phyloP scores from a whole-genome alignment of 2,329 filamentous ascomycete genomes.

The Talaromyces sp. region DNA sequence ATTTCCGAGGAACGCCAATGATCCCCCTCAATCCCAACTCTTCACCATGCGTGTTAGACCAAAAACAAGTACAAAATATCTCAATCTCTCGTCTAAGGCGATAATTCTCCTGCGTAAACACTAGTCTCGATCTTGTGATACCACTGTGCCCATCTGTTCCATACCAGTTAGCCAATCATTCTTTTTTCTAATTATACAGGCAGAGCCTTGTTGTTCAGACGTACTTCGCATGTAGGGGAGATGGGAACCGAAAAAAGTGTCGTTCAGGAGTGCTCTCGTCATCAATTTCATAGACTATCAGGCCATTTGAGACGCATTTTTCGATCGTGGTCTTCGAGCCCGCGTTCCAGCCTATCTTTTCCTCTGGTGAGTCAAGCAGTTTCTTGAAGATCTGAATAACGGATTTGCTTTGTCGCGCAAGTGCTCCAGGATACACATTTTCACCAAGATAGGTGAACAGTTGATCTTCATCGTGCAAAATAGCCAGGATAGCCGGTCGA shows the following conservation, averaged over 20 bases:
- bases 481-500: not conserved
- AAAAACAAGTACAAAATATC: not conserved
- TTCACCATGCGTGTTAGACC: not conserved
- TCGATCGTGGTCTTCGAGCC: not conserved
- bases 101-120: constrained; percentile 13
- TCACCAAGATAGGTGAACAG: constrained; percentile 6
- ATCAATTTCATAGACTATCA: constrained; percentile 6
- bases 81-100: not conserved
- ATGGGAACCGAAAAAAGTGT: constrained; percentile 6
- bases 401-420: not conserved
- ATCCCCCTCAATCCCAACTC: not conserved
- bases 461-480: not conserved
- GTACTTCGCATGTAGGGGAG: constrained; percentile 11
- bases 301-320: constrained; percentile 4
- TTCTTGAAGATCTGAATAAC: constrained; percentile 8
- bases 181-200: too few species aligned
- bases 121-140: constrained; percentile 7
- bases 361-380: constrained; percentile 1
- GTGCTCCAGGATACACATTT: constrained; percentile 7
- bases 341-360: constrained; percentile 3
- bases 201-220: not conserved
- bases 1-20: not conserved
- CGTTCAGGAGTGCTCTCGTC: not conserved
- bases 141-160: constrained; percentile 10
- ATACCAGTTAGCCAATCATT: too few species aligned